Evolutionary conservation across 208 protist species (phyloP), one percentile per base, ranked within the genome.

Genomic region (Naegleria fowleri): DNA sequence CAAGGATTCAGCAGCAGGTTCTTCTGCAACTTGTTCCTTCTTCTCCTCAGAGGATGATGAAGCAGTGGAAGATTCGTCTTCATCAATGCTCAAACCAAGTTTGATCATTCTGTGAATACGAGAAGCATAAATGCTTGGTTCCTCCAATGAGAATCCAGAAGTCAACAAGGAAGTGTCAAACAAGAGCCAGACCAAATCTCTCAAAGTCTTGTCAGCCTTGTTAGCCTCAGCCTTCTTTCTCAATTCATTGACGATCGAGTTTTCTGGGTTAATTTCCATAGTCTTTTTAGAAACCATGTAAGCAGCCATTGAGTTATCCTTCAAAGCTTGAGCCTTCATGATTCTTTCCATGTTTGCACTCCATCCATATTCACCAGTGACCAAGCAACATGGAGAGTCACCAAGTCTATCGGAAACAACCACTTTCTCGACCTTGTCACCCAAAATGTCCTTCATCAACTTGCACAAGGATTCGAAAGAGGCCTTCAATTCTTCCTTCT

Each of bases 301-400:
- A 29, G 55, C 15, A 38, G 43, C 94, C 93, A 79, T 94, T 91
- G 86, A 96, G 94, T 22, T 95, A 93, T 93, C 97, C 92, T 91
- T 95, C 95, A 75, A 96, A 55, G 97, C 96, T 41, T 98, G 96
- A 79, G 97, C 95, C 94, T 99, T 99, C 98, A 99, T 99, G 95
- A 99, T 99, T 92, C 99, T 94, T 95, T 99, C 97, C 98, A 99
- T 99, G 95, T 99, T 99, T 92, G 98, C 98, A 41, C 97, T 98
- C 98, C 98, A 99, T 90, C 99, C 98, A 93, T 97, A 99, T 95
- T 99, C 98, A 90, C 96, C 97, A 51, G 99, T 99, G 85, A 99
- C 98, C n/a, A 99, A 95, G 92, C 95, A 95, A 94, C 98, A 99
- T 88, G 99, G 99, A 75, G 98, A 98, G 67, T 96, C 94, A 52